A percentile compares a stretch with the other conserved stretches of the same genome.
These are phyloP conservation scores for Phytophthora hibernalis DNA, from an alignment of 352 stramenopile species.

Conservation along the genomic window DNA sequence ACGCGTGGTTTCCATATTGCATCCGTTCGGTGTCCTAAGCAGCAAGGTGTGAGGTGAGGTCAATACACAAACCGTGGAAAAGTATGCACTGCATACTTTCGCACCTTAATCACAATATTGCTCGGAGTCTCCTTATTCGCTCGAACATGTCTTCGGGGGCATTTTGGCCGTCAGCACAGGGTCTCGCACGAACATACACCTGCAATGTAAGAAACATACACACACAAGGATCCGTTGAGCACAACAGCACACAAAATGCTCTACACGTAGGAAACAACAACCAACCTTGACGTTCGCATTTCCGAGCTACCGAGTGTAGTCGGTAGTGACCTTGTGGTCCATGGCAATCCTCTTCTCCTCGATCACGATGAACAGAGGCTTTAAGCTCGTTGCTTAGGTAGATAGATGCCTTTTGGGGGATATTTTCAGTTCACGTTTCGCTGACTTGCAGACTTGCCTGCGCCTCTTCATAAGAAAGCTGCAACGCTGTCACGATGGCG, in stretches of 20 bases:
- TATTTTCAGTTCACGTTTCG: conserved; percentile 31
- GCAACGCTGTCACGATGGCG: conserved; percentile 13
- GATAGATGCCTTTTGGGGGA: too few relatives aligned
- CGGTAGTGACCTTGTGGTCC: conserved; percentile 88
- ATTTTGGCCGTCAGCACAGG: conserved; percentile 75
- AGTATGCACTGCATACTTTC: background rate
- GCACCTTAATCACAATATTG: conserved; percentile 87
- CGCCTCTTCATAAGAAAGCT: conserved; percentile 10
- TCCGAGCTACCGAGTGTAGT: conserved; percentile 81
- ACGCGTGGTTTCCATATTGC: conserved; percentile 88
- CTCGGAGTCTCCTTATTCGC: conserved; percentile 75
- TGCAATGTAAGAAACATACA: conserved; percentile 30
- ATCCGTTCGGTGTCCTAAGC: conserved; percentile 79
- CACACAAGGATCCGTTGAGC: background rate
- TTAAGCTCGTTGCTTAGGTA: too few relatives aligned
- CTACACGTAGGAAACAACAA: background rate
- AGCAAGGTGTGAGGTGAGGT: too few relatives aligned
- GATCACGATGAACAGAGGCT: background rate
- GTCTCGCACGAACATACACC: conserved; percentile 81
- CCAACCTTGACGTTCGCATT: conserved; percentile 82
- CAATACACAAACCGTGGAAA: background rate
- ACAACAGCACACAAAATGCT: background rate
- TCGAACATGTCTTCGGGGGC: conserved; percentile 87
- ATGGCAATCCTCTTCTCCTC: conserved; percentile 34
- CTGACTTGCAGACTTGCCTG: background rate